These are phyloP conservation scores for Aureobasidium musti DNA, from an alignment of 2,329 filamentous ascomycete species.

Conservation along the genomic window DNA sequence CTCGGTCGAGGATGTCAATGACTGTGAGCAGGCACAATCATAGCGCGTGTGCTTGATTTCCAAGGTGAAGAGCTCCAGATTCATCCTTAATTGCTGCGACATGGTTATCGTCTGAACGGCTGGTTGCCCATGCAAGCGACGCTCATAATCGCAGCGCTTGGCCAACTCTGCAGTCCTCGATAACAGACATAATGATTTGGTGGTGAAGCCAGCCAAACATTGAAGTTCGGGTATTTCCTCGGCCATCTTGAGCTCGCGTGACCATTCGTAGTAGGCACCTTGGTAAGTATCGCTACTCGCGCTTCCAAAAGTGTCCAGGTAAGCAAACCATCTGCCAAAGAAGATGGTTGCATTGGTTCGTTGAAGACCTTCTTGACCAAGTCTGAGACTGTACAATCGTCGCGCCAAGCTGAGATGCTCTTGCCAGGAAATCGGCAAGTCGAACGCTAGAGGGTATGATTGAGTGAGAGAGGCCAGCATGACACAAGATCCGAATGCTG, in stretches of 20 bases:
- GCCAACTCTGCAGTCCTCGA: conserved; percentile 20
- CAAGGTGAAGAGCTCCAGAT: conserved; percentile 23
- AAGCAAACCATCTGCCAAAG: conserved; percentile 78
- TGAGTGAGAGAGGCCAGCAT: conserved; percentile 85
- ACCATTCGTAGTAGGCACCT: conserved; percentile 24
- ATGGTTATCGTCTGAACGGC: conserved; percentile 2
- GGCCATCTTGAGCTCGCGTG: conserved; percentile 21
- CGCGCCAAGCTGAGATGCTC: conserved; percentile 74
- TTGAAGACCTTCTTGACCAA: conserved; percentile 64
- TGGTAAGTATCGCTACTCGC: conserved; percentile 58
- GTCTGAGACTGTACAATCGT: conserved; percentile 43
- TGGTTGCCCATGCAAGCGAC: neutral
- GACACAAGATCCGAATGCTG: conserved; percentile 75
- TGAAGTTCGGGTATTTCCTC: conserved; percentile 7
- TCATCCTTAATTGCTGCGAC: conserved; percentile 27
- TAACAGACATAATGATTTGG: conserved; percentile 14
- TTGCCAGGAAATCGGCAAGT: conserved; percentile 77
- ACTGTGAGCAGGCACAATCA: conserved; percentile 15
- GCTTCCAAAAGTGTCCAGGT: conserved; percentile 76
- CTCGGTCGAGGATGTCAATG: conserved; percentile 17
- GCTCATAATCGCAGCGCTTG: conserved; percentile 29
- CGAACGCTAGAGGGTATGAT: conserved; percentile 77
- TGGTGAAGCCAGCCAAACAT: conserved; percentile 30
- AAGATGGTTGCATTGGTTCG: conserved; percentile 66
- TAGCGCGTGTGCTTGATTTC: conserved; percentile 27